phyloP scores from a whole-genome alignment of 306 rosid species.

The Medicago truncatula region MtrunA17r5.0-ANR NC_053049.1:29915501-29916000 shows the following conservation, averaged over 20 bases:
- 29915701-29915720: background rate
- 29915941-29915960: background rate
- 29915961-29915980: background rate
- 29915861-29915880: background rate
- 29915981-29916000: too few species aligned
- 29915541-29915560: constrained; percentile 12
- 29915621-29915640: constrained; percentile 9
- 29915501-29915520: background rate
- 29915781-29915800: background rate
- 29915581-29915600: constrained; percentile 1
- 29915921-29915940: background rate
- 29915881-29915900: background rate
- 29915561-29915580: background rate
- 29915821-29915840: background rate
- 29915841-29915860: background rate
- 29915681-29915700: background rate
- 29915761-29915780: background rate
- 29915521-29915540: background rate
- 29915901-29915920: constrained; percentile 6
- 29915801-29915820: background rate
- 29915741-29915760: background rate
- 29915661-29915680: background rate
- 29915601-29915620: background rate
- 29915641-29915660: background rate
- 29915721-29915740: background rate